These are phyloP conservation scores for Neonectria coccinea DNA, from an alignment of 2,329 filamentous ascomycete genomes.

Conservation along the genomic window DNA sequence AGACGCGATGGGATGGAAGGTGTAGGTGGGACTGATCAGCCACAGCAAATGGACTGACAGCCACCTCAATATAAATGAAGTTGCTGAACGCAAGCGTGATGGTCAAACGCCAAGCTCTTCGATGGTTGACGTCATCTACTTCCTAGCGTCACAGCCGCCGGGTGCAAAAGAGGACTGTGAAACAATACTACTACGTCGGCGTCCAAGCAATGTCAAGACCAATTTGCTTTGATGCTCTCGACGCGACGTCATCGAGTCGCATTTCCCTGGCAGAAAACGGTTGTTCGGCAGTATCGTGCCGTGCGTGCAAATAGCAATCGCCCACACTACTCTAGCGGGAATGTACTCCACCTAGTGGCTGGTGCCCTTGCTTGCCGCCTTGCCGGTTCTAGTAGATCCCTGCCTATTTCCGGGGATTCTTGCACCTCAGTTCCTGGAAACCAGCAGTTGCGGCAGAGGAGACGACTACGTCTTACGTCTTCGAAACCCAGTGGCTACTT, in stretches of 20 bases:
- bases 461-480: background rate
- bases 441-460: background rate
- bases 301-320: slow-evolving; percentile 4
- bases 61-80: background rate
- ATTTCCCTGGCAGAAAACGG: slow-evolving; percentile 1
- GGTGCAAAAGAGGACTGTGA: background rate
- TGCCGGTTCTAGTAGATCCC: background rate
- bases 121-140: slow-evolving; percentile 23
- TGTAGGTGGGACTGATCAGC: background rate
- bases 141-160: background rate
- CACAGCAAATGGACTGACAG: background rate
- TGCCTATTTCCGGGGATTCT: background rate
- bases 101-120: background rate
- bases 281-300: slow-evolving; percentile 5
- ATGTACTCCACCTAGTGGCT: background rate
- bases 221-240: background rate
- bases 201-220: background rate
- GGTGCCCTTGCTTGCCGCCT: background rate
- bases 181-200: background rate
- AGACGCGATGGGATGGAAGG: background rate
- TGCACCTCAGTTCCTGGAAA: background rate
- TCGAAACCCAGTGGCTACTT: background rate
- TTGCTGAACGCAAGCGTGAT: background rate
- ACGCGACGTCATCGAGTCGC: slow-evolving; percentile 2
- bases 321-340: background rate